These are phyloP conservation scores for Russula sp. DNA, from an alignment of 768 basidiomycete genomes.

Conservation along the genomic window DNA sequence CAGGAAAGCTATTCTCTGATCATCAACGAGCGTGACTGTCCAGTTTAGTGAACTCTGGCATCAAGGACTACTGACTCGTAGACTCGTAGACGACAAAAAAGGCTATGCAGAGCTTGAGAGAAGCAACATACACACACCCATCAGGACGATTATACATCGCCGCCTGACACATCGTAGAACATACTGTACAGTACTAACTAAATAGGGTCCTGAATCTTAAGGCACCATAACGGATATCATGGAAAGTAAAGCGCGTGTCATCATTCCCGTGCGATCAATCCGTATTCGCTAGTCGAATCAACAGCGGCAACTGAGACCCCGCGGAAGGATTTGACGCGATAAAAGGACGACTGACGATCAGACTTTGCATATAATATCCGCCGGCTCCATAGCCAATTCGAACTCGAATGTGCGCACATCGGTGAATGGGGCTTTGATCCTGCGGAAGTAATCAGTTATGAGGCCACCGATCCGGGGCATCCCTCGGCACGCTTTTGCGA, in stretches of 20 bases:
- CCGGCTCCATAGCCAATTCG: conserved; percentile 23
- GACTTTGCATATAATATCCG: conserved; percentile 21
- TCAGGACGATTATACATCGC: not conserved
- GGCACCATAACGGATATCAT: not conserved
- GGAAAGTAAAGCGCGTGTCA: not conserved
- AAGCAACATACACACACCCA: no score
- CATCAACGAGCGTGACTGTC: no score
- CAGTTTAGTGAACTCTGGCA: no score
- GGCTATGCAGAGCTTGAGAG: no score
- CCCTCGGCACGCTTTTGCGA: no score
- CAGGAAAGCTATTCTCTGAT: no score
- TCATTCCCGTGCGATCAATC: not conserved
- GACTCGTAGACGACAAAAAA: no score
- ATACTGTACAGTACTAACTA: not conserved
- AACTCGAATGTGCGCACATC: conserved; percentile 33
- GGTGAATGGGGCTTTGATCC: conserved; percentile 35
- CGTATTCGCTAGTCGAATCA: conserved; percentile 16
- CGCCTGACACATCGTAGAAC: not conserved
- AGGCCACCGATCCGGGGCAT: not conserved
- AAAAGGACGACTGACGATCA: conserved; percentile 27
- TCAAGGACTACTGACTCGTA: no score
- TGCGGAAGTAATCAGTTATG: not conserved
- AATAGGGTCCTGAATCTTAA: not conserved
- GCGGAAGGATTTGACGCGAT: conserved; percentile 16
- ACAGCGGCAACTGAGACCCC: conserved; percentile 27